Base-by-base conservation (phyloP, 208 protist genomes). In the Angomonas deanei region DNA sequence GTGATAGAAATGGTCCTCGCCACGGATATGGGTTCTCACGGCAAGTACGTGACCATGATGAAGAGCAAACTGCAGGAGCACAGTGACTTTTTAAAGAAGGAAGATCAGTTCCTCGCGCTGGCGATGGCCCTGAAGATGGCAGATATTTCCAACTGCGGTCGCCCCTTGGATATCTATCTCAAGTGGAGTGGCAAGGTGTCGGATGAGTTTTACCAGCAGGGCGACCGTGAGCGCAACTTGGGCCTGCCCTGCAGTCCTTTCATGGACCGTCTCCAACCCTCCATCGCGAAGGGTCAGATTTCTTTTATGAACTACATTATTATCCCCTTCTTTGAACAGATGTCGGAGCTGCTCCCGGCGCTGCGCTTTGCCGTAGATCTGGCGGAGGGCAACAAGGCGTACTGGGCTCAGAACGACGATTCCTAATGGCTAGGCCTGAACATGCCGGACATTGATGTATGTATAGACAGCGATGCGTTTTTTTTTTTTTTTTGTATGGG, bases 171-270 rank as follows among this genome's bases (percentile, higher is more conserved):
- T n/a, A 77, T 97, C 19, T 97, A 90, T 66, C 73, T 97, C 24
- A 77, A 76, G 17, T 98, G 97, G 96, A 86, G 91, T 55, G 61
- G 71, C 13, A 86, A 88, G 42, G 77, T 98, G 32, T 91, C 86
- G 30, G 80, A 97, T 31, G 97, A 99, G 72, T 98, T 98, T 66
- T 97, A 91, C 59, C 79, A 86, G 60, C 90, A 97, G 66, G 97
- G 96, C 49, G 94, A 98, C 64, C 78, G 85, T 23, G 96, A 99
- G 68, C 72, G 80, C 27, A 82, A 76, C 55, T 61, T 91, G 4
- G 84, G 84, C 3, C 60, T 98, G 19, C 62, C 83, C 30, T 87
- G 92, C 66, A 97, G 94, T 42, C 94, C 94, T n/a, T 98, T 97
- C 61, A 97, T 97, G 88, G 82, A 97, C 71, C 80, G 92, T 34